Base-by-base conservation (phyloP, 2,329 filamentous ascomycete genomes). In the Sphaerulina vaccinii region DNA sequence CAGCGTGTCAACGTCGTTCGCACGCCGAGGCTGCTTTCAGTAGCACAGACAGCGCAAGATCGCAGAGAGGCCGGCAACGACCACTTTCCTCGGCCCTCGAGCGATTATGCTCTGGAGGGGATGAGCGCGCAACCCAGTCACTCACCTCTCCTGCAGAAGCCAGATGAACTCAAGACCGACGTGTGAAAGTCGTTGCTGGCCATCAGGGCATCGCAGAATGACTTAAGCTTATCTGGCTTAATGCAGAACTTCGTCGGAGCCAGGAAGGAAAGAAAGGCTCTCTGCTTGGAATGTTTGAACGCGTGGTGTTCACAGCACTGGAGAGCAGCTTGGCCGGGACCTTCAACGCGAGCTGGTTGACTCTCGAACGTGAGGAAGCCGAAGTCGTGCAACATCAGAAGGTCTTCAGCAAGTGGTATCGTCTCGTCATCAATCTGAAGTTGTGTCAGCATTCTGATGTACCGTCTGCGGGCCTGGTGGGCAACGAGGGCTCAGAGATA, bases 391-490 rank as follows among this genome's bases (percentile, higher is more conserved):
- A 46, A 11, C 10, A 35, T 22, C n/a, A 35, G 15, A 5, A 46
- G 42, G 3, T 46, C 32, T 1, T 1, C 18, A 36, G 21, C 18
- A 8, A 18, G 18, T 3, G 27, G 27, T 21, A 19, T 16, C 11
- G 29, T 46, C 42, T 46, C 42, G 36, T 33, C 42, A 18, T 41
- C 6, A 9, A 41, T 10, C 21, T n/a, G n/a, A n/a, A n/a, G n/a
- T n/a, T n/a, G n/a, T n/a, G n/a, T n/a, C n/a, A n/a, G n/a, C n/a
- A n/a, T n/a, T n/a, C n/a, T n/a, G n/a, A n/a, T n/a, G n/a, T n/a
- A n/a, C n/a, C n/a, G n/a, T n/a, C n/a, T n/a, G n/a, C n/a, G n/a
- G n/a, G n/a, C n/a, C n/a, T n/a, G n/a, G n/a, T n/a, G n/a, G n/a
- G n/a, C n/a, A n/a, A n/a, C n/a, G n/a, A n/a, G n/a, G n/a, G n/a